phyloP scores from a whole-genome alignment of 768 basidiomycete genomes.

The Rubroboletus pulcherrimus region DNA sequence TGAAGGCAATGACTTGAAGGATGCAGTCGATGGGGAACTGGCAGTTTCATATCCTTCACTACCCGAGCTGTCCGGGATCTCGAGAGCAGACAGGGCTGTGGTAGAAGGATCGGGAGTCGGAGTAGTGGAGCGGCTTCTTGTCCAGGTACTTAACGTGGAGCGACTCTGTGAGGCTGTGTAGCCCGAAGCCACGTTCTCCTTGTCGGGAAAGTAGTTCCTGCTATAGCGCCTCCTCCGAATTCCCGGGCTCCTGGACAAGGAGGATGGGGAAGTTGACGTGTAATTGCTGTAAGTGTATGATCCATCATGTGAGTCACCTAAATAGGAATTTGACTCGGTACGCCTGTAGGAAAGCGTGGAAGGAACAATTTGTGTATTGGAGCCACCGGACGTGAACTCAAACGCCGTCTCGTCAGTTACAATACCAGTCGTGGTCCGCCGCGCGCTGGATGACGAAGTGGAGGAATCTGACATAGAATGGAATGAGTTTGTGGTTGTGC shows the following conservation, averaged over 20 bases:
- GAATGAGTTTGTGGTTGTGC: constrained; percentile 30
- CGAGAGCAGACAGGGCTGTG: constrained; percentile 25
- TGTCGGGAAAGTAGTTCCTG: constrained; percentile 44
- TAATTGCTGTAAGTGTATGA: constrained; percentile 33
- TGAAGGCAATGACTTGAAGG: constrained; percentile 55
- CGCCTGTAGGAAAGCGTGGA: constrained; percentile 52
- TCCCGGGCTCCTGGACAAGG: constrained; percentile 54
- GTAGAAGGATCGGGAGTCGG: constrained; percentile 33
- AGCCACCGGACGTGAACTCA: constrained; percentile 35
- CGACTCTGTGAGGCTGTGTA: constrained; percentile 33
- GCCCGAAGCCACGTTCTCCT: constrained; percentile 46
- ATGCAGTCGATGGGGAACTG: constrained; percentile 42
- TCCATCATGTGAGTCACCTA: constrained; percentile 52
- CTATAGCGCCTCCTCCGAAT: constrained; percentile 51
- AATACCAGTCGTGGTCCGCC: constrained; percentile 30
- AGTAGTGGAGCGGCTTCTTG: constrained; percentile 31
- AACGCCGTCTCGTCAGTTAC: constrained; percentile 39
- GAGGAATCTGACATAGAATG: constrained; percentile 35
- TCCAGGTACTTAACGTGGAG: constrained; percentile 34
- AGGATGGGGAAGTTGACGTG: constrained; percentile 46
- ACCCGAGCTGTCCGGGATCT: constrained; percentile 35
- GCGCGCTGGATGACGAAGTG: constrained; percentile 25
- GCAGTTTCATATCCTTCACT: constrained; percentile 51
- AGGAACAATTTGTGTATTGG: constrained; percentile 43
- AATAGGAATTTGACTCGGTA: constrained; percentile 51